phyloP scores from a whole-genome alignment of 179 eudicot species.

The Silene coronaria region DNA sequence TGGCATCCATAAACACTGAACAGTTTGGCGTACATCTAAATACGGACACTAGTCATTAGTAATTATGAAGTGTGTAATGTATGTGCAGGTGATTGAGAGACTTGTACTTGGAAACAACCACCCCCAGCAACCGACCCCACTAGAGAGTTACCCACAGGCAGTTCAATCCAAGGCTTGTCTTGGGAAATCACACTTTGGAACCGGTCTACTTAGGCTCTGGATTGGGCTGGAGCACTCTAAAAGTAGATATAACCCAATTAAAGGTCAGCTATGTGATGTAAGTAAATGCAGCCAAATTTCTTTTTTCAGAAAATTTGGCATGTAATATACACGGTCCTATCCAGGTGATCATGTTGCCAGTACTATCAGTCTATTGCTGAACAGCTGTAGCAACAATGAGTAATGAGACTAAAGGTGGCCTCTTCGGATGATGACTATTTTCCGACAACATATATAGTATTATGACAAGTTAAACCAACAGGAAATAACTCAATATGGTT shows the following conservation, averaged over 20 bases:
- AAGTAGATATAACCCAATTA: background rate
- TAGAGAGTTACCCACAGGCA: background rate
- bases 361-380: background rate
- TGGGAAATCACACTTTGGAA: background rate
- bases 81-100: background rate
- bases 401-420: too few species aligned
- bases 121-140: background rate
- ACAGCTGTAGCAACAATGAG: background rate
- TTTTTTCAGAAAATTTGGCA: background rate
- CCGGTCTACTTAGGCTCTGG: background rate
- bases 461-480: conserved; percentile 2
- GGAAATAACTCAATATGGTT: conserved; percentile 22
- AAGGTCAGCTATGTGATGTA: background rate
- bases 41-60: background rate
- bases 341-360: background rate
- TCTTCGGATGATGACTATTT: too few species aligned
- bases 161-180: background rate
- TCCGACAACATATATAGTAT: too few species aligned
- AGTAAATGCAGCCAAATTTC: background rate
- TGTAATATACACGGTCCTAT: background rate
- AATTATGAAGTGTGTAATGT: background rate
- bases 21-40: background rate
- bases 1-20: background rate
- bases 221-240: background rate
- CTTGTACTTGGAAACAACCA: background rate